Evolutionary conservation across 345 rosid species (phyloP).

Genomic region (Pugionium dolabratum): DNA sequence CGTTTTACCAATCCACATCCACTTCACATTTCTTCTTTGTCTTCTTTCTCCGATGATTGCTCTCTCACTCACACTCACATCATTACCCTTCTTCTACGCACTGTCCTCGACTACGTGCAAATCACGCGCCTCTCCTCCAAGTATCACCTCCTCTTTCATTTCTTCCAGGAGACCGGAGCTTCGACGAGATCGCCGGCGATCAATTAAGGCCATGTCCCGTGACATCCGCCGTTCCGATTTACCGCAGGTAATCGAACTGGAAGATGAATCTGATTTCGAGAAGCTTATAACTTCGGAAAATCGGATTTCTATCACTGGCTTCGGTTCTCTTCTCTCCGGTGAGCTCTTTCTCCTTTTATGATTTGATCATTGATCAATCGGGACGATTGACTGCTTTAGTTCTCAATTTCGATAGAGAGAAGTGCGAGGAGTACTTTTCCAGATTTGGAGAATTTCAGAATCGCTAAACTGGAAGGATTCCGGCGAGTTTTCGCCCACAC

Average conservation of each 20-base stretch:
- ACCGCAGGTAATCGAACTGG: conserved; percentile 45
- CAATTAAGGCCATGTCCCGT: conserved; percentile 30
- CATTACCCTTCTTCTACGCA: conserved; percentile 21
- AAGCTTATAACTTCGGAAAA: conserved; percentile 57
- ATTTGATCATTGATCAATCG: not conserved
- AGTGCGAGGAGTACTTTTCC: conserved; percentile 95
- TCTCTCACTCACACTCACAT: conserved; percentile 19
- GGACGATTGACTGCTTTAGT: not conserved
- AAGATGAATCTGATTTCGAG: conserved; percentile 61
- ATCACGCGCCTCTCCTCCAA: conserved; percentile 36
- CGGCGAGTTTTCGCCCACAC: conserved; percentile 81
- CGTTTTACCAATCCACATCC: no score
- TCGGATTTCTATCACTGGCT: conserved; percentile 82
- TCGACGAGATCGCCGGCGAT: conserved; percentile 32
- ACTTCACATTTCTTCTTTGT: not conserved
- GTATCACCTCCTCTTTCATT: no score
- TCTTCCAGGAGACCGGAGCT: conserved; percentile 3
- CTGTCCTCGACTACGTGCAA: not conserved
- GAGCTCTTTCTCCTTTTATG: not conserved
- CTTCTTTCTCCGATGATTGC: conserved; percentile 24
- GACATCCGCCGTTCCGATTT: conserved; percentile 25
- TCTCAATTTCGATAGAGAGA: conserved; percentile 47
- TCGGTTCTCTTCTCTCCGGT: conserved; percentile 97
- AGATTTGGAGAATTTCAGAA: conserved; percentile 70
- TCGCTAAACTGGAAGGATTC: conserved; percentile 71